These are phyloP conservation scores for Nicotiana noctiflora DNA, from an alignment of 257 asterid species.

Conservation along the genomic window DNA sequence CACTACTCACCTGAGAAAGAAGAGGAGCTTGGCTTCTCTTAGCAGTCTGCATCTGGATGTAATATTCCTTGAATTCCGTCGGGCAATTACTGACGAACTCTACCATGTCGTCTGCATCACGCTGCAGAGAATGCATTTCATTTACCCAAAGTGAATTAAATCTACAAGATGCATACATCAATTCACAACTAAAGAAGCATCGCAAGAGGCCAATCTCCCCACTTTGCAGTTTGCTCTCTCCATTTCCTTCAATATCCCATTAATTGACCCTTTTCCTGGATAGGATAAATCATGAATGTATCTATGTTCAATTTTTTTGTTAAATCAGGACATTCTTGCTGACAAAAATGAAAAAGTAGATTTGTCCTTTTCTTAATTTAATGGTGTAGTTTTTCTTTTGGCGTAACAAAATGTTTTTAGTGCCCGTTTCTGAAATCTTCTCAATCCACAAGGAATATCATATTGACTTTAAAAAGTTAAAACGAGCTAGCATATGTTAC, in stretches of 20 bases:
- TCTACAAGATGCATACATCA: background rate
- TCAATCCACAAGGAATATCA: background rate
- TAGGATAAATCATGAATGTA: background rate
- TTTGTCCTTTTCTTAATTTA: background rate
- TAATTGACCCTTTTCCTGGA: background rate
- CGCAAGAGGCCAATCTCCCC: background rate
- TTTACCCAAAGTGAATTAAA: background rate
- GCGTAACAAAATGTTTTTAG: background rate
- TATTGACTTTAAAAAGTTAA: background rate
- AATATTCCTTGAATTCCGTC: constrained; percentile 80
- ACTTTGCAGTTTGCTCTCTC: background rate
- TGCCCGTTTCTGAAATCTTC: background rate
- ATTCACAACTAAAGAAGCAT: background rate
- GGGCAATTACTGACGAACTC: constrained; percentile 67
- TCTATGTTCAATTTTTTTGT: background rate
- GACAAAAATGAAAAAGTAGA: background rate
- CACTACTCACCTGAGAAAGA: constrained; percentile 64
- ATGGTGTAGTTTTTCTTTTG: background rate
- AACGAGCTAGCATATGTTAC: background rate
- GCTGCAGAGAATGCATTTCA: constrained; percentile 33
- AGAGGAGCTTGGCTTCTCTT: constrained; percentile 94
- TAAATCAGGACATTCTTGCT: background rate
- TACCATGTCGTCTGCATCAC: constrained; percentile 79
- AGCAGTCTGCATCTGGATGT: constrained; percentile 95
- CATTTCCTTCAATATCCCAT: background rate